A percentile compares a stretch with the other conserved stretches of the same genome.
phyloP scores from a whole-genome alignment of 75 land plant species.

The Sequoiadendron giganteum region DNA sequence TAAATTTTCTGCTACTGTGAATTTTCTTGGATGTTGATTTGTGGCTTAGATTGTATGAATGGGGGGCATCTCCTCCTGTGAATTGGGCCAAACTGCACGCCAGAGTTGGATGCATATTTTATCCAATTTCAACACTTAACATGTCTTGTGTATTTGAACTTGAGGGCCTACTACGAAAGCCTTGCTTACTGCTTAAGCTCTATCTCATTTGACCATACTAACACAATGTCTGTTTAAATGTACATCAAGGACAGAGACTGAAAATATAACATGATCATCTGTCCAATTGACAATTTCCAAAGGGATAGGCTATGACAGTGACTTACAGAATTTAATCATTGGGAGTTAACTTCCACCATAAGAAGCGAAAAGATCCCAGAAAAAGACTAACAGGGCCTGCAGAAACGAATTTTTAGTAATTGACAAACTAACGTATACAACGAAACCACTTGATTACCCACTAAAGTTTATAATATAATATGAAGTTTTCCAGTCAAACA shows the following conservation, averaged over 20 bases:
- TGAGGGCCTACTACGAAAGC: not conserved
- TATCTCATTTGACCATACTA: not conserved
- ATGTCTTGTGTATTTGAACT: not conserved
- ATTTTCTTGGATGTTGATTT: not conserved
- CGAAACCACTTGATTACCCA: no score
- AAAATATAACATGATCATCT: not conserved
- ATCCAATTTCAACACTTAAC: not conserved
- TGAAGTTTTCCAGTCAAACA: not conserved
- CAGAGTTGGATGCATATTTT: not conserved
- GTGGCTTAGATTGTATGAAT: not conserved
- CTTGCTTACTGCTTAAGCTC: not conserved
- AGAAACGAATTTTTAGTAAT: not conserved
- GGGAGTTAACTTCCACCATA: not conserved
- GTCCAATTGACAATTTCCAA: not conserved
- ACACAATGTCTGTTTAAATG: not conserved
- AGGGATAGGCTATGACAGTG: not conserved
- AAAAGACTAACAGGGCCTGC: not conserved
- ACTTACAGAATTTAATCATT: not conserved
- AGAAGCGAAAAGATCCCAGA: not conserved
- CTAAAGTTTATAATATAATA: not conserved
- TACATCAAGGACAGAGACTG: not conserved
- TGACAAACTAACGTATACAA: no score
- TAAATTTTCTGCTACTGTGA: not conserved
- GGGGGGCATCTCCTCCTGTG: not conserved
- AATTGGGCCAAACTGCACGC: no score